Evolutionary conservation across 139 green algal species (phyloP).

Genomic region (Coelastrella sp.): DNA sequence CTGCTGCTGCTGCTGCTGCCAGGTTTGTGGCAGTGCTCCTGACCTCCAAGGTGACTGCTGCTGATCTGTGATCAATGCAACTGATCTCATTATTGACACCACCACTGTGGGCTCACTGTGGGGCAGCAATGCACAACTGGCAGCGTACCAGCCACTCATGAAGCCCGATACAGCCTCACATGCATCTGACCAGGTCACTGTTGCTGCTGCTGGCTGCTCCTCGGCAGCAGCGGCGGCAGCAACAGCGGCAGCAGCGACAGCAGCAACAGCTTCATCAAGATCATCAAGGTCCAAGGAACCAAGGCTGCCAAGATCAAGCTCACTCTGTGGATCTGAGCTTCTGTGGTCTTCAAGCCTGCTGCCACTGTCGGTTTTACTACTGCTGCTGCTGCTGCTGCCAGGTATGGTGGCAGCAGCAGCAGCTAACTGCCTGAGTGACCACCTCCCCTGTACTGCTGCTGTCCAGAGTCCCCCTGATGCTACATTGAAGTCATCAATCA

Average conservation of each 20-base stretch:
- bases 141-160: slow-evolving; percentile 7
- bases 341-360: neutral
- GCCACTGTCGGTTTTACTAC: neutral
- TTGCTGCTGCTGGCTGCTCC: neutral
- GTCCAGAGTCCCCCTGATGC: slow-evolving; percentile 8
- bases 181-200: neutral
- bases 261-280: neutral
- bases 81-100: neutral
- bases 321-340: neutral
- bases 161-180: slow-evolving; percentile 9
- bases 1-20: slow-evolving; percentile 4
- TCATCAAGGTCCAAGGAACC: neutral
- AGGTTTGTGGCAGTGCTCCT: neutral
- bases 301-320: neutral
- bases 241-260: neutral
- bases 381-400: slow-evolving; percentile 21
- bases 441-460: slow-evolving; percentile 1
- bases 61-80: neutral
- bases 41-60: neutral
- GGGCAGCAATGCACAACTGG: neutral
- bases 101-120: neutral
- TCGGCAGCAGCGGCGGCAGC: neutral
- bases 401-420: slow-evolving; percentile 1
- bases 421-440: slow-evolving; percentile 9
- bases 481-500: neutral